phyloP scores from a whole-genome alignment of 495 filamentous ascomycete species.

The Delitschia confertaspora region DNA sequence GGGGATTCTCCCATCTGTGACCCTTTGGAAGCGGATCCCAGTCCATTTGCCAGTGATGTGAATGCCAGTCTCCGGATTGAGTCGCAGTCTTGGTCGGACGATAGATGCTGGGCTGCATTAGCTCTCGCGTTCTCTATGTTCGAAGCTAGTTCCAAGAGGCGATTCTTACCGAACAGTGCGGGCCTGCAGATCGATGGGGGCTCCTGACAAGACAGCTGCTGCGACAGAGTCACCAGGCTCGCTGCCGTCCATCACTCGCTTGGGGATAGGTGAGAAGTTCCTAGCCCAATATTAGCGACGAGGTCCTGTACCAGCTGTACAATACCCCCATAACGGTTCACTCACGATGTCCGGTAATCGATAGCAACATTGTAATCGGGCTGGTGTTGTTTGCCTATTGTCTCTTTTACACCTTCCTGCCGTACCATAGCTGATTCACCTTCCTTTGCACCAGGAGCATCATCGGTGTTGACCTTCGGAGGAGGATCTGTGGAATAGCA shows the following conservation, averaged over 20 bases:
- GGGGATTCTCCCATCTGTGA: slow-evolving; percentile 93
- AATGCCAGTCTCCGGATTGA: slow-evolving; percentile 79
- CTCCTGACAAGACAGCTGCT: slow-evolving; percentile 82
- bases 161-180: slow-evolving; percentile 79
- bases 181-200: slow-evolving; percentile 85
- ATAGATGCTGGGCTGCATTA: slow-evolving; percentile 60
- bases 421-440: slow-evolving; percentile 43
- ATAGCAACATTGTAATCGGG: slow-evolving; percentile 71
- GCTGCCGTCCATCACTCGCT: slow-evolving; percentile 79
- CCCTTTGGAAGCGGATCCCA: slow-evolving; percentile 86
- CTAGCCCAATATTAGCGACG: slow-evolving; percentile 27
- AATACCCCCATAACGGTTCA: neutral
- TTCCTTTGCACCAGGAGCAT: slow-evolving; percentile 19
- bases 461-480: slow-evolving; percentile 14
- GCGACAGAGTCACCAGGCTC: slow-evolving; percentile 66
- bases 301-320: slow-evolving; percentile 23
- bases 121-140: slow-evolving; percentile 1
- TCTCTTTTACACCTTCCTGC: slow-evolving; percentile 44
- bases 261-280: slow-evolving; percentile 81
- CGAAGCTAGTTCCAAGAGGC: neutral
- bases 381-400: slow-evolving; percentile 52
- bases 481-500: slow-evolving; percentile 16
- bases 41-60: slow-evolving; percentile 91
- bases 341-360: slow-evolving; percentile 77
- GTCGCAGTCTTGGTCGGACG: slow-evolving; percentile 83